Evolutionary conservation across 345 rosid species (phyloP), one percentile per base, ranked within the genome.

Genomic region (Citropsis articulata): DNA sequence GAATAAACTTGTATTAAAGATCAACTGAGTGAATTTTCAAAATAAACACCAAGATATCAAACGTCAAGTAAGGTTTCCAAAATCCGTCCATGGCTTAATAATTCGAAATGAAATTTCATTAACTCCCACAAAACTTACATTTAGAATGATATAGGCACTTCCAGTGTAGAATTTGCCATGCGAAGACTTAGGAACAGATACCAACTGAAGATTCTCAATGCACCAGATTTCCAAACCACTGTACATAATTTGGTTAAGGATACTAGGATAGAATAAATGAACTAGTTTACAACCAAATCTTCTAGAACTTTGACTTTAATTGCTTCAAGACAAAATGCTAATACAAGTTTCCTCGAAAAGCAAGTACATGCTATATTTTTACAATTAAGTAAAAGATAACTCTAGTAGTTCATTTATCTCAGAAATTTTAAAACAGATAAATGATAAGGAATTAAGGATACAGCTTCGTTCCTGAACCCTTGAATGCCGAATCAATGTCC

Each of bases 201-300:
- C 87, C 79, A 89, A 79, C 38, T 61, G 90, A 30, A 84, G 84
- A 18, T 89, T 84, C 78, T 87, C 90, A 59, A 90, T 59, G 70
- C 97, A 91, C 97, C 98, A 94, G 61, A 94, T 90, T 81, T 94
- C 93, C 79, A 92, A 53, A 48, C 97, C 98, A 69, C 97, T 92
- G 77, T 31, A 36, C 70, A 76, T 2, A 71, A 73, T 31, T 35
- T 27, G 18, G 61, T 56, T 36, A 83, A 84, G 68, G 78, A 81
- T 48, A 66, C 28, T 82, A 84, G 68, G 77, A 81, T 45, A 66
- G 69, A 63, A 61, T 7, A 78, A 53, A 18, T 53, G 57, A 53
- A 18, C 21, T 4, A 5, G 57, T 45, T 13, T 45, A 13, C 14
- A 45, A 40, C n/a, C 36, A 69, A 45, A 6, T 40, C 48, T 42